A percentile compares a stretch with the other conserved stretches of the same genome.
Evolutionary conservation across 768 basidiomycete species (phyloP).

Genomic region (Suillus hirtellus): DNA sequence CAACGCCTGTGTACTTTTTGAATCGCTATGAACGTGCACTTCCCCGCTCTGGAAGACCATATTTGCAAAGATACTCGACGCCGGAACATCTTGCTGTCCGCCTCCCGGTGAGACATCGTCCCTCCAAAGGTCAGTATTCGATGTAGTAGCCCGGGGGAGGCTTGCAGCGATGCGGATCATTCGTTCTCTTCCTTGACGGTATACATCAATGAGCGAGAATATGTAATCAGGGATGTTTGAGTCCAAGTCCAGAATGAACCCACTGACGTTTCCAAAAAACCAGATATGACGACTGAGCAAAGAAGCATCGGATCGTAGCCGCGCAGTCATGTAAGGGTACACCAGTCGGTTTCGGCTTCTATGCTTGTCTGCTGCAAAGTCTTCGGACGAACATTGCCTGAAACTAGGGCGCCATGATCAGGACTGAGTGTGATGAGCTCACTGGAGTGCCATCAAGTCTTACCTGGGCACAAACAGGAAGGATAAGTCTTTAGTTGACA

Average conservation of each 20-base stretch:
- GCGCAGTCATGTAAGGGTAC: slow-evolving; percentile 81
- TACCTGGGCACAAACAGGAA: slow-evolving; percentile 86
- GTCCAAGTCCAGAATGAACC: slow-evolving; percentile 84
- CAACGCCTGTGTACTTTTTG: slow-evolving; percentile 40
- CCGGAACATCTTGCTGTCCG: slow-evolving; percentile 36
- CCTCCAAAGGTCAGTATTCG: slow-evolving; percentile 14
- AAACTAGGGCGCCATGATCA: slow-evolving; percentile 50
- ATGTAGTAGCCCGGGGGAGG: slow-evolving; percentile 40
- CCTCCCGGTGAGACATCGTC: slow-evolving; percentile 18
- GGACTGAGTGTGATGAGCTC: background rate
- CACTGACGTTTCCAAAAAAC: slow-evolving; percentile 72
- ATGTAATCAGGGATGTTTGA: slow-evolving; percentile 76
- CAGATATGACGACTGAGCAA: slow-evolving; percentile 53
- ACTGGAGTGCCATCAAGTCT: slow-evolving; percentile 19
- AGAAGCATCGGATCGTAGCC: slow-evolving; percentile 58
- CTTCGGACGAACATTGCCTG: slow-evolving; percentile 64
- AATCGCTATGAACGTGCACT: slow-evolving; percentile 67
- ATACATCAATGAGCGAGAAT: slow-evolving; percentile 84
- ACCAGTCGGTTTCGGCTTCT: slow-evolving; percentile 67
- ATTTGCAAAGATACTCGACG: slow-evolving; percentile 62
- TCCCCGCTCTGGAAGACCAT: slow-evolving; percentile 84
- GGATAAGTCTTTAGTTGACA: slow-evolving; percentile 68
- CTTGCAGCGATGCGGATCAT: slow-evolving; percentile 65
- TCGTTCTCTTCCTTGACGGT: slow-evolving; percentile 76
- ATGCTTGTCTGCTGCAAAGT: slow-evolving; percentile 74